Base-by-base conservation (phyloP, 306 rosid genomes). In the Lathyrus oleraceus region DNA sequence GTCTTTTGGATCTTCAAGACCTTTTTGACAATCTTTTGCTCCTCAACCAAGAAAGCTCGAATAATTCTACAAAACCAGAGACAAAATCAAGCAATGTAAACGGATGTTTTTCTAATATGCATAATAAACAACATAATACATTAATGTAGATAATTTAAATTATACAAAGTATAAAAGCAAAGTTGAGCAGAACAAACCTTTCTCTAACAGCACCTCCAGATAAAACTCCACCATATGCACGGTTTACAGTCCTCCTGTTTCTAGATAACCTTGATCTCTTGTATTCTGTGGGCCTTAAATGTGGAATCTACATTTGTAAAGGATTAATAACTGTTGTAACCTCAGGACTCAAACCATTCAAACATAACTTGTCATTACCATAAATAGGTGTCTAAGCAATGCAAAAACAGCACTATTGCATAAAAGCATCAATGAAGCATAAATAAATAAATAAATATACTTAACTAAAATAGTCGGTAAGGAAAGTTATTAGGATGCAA, bases 1-100 rank as follows among this genome's bases (percentile, higher is more conserved):
- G 96, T 65, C 87, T 89, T 87, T 68, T 89, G 96, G 73, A 89
- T 86, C 91, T 86, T 86, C 89, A 88, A 82, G 14, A 88, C 91
- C 82, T 88, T 88, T 53, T 88, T 88, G 69, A 86, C 95, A 51
- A 88, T 88, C 85, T 88, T 88, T 67, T 86, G 91, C 79, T 88
- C 91, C 73, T 88, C 95, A 66, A 88, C 95, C 79, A 86, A 79
- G 77, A 86, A 88, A 35, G 95, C 88, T 12, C 89, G 76, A 12
- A 88, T 84, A 21, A 88, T 86, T 83, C 95, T 88, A 48, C 61
- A 56, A n/a, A 52, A 62, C 21, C 44, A 65, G 11, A 64, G 10
- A 36, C 21, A 68, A 40, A n/a, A 27, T 38, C 17, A 60, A 10
- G 30, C 43, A 59, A 32, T 6, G 32, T 43, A 8, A 32, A 32